Conservation (phyloP, 83 land plant species). For the Picea abies region DNA sequence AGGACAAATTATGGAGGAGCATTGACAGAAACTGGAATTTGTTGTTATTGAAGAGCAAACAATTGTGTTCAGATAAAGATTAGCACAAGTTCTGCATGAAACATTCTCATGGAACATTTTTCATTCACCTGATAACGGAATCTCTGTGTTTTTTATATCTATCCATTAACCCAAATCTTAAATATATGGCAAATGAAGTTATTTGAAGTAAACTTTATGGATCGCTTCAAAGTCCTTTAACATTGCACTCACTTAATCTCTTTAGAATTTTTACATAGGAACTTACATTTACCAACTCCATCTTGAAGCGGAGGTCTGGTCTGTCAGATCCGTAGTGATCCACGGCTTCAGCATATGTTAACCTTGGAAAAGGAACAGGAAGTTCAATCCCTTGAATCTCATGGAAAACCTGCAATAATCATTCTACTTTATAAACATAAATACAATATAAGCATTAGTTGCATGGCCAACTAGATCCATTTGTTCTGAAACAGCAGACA, state of each 20-base stretch:
- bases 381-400: slow-evolving; percentile 79
- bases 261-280: background rate
- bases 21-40: background rate
- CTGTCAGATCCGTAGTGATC: slow-evolving; percentile 86
- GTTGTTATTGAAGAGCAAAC: background rate
- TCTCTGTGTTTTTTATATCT: background rate
- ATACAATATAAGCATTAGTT: background rate
- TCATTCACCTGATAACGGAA: background rate
- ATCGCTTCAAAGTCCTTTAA: background rate
- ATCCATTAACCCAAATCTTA: background rate
- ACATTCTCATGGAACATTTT: background rate
- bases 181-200: background rate
- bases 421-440: background rate
- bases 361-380: slow-evolving; percentile 87
- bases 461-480: background rate
- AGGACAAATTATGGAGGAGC: background rate
- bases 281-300: slow-evolving; percentile 83
- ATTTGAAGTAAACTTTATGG: background rate
- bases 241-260: background rate
- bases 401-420: slow-evolving; percentile 64
- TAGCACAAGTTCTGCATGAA: background rate
- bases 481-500: background rate
- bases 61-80: background rate
- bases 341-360: slow-evolving; percentile 97
- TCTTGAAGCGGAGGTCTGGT: slow-evolving; percentile 86